phyloP scores from a whole-genome alignment of 2,329 filamentous ascomycete genomes.

The Sarocladium brachiariae region DNA sequence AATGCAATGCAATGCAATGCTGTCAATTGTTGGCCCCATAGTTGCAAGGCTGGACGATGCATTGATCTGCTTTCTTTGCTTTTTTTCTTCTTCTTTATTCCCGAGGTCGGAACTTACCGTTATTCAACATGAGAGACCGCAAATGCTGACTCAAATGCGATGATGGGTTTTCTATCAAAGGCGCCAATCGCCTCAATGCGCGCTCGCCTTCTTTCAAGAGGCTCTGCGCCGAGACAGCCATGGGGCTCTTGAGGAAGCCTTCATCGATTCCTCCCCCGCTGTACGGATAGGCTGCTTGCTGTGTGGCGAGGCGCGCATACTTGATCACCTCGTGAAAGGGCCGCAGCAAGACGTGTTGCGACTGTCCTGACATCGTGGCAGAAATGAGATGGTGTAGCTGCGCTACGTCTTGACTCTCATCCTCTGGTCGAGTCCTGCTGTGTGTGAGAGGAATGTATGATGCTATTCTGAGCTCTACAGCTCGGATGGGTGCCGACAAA shows the following conservation, averaged over 20 bases:
- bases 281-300: slow-evolving; percentile 19
- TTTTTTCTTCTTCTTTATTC: too few relatives aligned
- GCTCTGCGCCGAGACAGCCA: slow-evolving; percentile 26
- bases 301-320: slow-evolving; percentile 28
- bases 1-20: too few relatives aligned
- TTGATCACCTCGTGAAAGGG: slow-evolving; percentile 34
- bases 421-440: too few relatives aligned
- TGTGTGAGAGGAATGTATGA: too few relatives aligned
- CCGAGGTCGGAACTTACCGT: slow-evolving; percentile 23
- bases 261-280: slow-evolving; percentile 11
- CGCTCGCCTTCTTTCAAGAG: slow-evolving; percentile 31
- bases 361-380: too few relatives aligned
- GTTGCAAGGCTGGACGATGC: too few relatives aligned
- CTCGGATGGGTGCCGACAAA: too few relatives aligned
- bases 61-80: not conserved
- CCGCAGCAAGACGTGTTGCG: slow-evolving; percentile 18
- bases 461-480: too few relatives aligned
- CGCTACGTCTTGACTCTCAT: too few relatives aligned
- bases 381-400: too few relatives aligned
- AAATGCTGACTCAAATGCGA: slow-evolving; percentile 13
- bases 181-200: slow-evolving; percentile 28
- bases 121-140: slow-evolving; percentile 24
- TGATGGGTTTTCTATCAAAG: slow-evolving; percentile 14
- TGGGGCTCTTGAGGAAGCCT: slow-evolving; percentile 18
- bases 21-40: too few relatives aligned